Conservation (phyloP, 257 asterid genomes). For the Solanum lignicaule region DNA sequence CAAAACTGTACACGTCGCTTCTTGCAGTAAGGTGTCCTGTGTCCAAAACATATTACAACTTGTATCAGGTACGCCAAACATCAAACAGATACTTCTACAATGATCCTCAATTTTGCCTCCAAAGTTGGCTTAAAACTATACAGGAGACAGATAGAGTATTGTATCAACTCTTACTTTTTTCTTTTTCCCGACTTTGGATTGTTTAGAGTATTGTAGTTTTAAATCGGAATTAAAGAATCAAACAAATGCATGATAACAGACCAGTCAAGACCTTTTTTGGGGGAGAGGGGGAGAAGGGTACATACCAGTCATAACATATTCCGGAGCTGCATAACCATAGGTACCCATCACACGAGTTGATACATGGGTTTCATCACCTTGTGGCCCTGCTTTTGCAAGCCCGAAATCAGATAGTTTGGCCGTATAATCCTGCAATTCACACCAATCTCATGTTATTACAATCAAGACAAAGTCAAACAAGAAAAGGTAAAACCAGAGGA, state of each 20-base stretch:
- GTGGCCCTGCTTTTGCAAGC: slow-evolving; percentile 99
- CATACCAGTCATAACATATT: slow-evolving; percentile 98
- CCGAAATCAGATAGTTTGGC: slow-evolving; percentile 99
- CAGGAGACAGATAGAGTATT: background rate
- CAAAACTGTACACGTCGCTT: slow-evolving; percentile 98
- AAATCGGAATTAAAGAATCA: background rate
- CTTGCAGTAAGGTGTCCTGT: slow-evolving; percentile 98
- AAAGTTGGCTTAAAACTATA: background rate
- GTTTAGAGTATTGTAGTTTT: background rate
- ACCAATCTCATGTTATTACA: background rate
- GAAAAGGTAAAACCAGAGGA: background rate
- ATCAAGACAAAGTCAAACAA: background rate
- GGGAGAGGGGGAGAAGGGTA: background rate
- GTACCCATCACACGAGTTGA: slow-evolving; percentile 99
- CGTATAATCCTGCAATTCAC: slow-evolving; percentile 66
- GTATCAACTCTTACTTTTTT: background rate
- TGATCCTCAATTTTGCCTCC: background rate
- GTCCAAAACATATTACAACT: slow-evolving; percentile 10
- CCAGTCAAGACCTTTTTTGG: background rate
- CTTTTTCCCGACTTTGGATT: background rate
- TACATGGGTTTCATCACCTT: slow-evolving; percentile 98
- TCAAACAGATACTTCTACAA: background rate
- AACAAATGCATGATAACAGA: background rate
- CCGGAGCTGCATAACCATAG: slow-evolving; percentile 99
- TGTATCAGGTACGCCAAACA: background rate